Evolutionary conservation across 2,329 filamentous ascomycete genomes (phyloP).

Genomic region (Aspergillus sp.): DNA sequence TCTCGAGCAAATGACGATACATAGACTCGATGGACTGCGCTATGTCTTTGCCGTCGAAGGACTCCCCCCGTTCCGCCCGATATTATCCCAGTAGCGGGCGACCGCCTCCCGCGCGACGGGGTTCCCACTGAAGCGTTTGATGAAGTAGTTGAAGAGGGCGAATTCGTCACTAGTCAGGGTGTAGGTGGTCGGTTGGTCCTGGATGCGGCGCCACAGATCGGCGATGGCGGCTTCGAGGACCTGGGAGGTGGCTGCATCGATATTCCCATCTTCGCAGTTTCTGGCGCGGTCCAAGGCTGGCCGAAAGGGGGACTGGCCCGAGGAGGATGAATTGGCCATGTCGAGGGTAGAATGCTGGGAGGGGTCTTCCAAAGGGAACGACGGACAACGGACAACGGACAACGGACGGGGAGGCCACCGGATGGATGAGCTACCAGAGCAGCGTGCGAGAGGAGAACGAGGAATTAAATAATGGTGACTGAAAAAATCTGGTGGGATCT

Average conservation of each 20-base stretch:
- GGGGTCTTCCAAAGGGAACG: not conserved
- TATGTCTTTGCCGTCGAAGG: constrained; percentile 25
- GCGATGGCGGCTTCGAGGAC: constrained; percentile 65
- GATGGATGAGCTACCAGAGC: constrained; percentile 1
- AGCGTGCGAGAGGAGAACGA: constrained; percentile 3
- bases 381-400: constrained; percentile 1
- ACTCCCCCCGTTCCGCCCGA: constrained; percentile 24
- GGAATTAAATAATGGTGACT: constrained; percentile 6
- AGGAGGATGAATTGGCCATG: constrained; percentile 37
- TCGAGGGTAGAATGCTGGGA: not conserved
- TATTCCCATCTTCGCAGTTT: constrained; percentile 65
- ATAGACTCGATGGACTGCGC: no score
- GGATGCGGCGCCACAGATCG: constrained; percentile 67
- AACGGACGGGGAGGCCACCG: constrained; percentile 11
- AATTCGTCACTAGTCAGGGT: constrained; percentile 76
- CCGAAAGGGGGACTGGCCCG: constrained; percentile 50
- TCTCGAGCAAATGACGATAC: no score
- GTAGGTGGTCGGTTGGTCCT: constrained; percentile 64
- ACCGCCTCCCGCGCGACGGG: constrained; percentile 52
- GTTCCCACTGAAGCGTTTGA: constrained; percentile 60
- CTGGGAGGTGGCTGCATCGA: constrained; percentile 61
- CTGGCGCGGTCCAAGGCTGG: constrained; percentile 74
- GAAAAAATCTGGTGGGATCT: constrained; percentile 15
- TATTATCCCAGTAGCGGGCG: constrained; percentile 56
- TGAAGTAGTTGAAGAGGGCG: constrained; percentile 82